Evolutionary conservation across 2,329 filamentous ascomycete species (phyloP), one percentile per base, ranked within the genome.

Genomic region (Sclerotinia trifoliorum): DNA sequence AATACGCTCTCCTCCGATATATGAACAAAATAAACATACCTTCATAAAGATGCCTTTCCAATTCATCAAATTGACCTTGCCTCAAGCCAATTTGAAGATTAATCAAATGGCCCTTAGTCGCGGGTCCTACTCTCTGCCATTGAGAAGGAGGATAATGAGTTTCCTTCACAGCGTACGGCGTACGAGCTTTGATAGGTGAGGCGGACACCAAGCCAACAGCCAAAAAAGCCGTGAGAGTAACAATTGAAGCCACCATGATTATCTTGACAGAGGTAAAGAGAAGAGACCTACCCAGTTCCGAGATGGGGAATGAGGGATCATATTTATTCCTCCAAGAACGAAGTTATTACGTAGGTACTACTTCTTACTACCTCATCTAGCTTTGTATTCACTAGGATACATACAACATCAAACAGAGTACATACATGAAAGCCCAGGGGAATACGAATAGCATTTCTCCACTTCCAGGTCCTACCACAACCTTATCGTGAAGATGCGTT

Each of bases 11-110:
- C 0, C 35, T n/a, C 8, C 2, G 17, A 21, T 2, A 21, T 24
- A 54, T 11, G 26, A 39, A n/a, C 2, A 7, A 7, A 11, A 44
- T 15, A 17, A 11, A 21, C 48, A 39, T 51, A 68, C 67, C 67
- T 68, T 68, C 67, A 35, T 66, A 66, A 61, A 68, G 67, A 66
- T 66, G 55, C 17, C 61, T 51, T 39, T 68, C 67, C 46, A 68
- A 61, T 49, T 68, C 67, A 21, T 66, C 67, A 21, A 68, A 68
- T 58, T 66, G 52, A 39, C 67, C 55, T 32, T 68, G 67, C 44
- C 66, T 68, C 67, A 68, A 56, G 5, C 67, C 67, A 55, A 68
- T 68, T 42, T 66, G 62, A 65, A 68, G 51, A 55, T 66, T 66
- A 19, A 68, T 65, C 39, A 66, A 24, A 21, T 49, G 54, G 13